Evolutionary conservation across 2,329 filamentous ascomycete genomes (phyloP), one percentile per base, ranked within the genome.

Genomic region (Chrysoporthe deuterocubensis): DNA sequence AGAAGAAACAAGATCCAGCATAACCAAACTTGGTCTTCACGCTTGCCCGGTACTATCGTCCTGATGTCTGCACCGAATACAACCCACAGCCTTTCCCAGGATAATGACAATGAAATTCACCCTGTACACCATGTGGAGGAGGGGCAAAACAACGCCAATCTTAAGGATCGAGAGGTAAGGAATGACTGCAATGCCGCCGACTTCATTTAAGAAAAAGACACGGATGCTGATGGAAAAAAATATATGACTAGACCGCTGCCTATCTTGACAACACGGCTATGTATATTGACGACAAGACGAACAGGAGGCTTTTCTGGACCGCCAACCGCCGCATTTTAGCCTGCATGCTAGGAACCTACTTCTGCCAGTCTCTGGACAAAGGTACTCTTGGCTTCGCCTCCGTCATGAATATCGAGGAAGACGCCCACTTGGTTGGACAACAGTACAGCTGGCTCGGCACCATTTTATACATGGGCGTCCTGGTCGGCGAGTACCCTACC

Each of bases 321-420:
- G 73, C 80, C 68, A 86, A 87, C 75, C 81, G 83, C 64, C 78
- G 80, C 44, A 79, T 84, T 60, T 74, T 87, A 65, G 82, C 80
- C 13, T 85, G 84, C 73, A 83, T 85, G 73, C 76, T 83, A 58
- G 82, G 81, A 66, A 84, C 81, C 48, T 87, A 85, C 73, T 83
- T 75, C 74, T 78, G 73, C 67, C 79, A 76, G 74, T 82, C 76
- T 21, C 70, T 80, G 3, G 74, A 76, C 62, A 76, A 75, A 56
- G 74, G 74, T 1, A 76, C 73, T 2, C 70, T 75, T 14, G 71
- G 71, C 7, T 76, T 75, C 50, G 67, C 73, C 0, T 74, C 74
- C 16, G 72, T 75, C 43, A 74, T 75, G 76, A 69, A 71, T 52
- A 73, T 75, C 57, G 66, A 70, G 37, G 21, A 67, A 14, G 72